Base-by-base conservation (phyloP, 805 yeast genomes). In the Maudiozyma turicensis region DNA sequence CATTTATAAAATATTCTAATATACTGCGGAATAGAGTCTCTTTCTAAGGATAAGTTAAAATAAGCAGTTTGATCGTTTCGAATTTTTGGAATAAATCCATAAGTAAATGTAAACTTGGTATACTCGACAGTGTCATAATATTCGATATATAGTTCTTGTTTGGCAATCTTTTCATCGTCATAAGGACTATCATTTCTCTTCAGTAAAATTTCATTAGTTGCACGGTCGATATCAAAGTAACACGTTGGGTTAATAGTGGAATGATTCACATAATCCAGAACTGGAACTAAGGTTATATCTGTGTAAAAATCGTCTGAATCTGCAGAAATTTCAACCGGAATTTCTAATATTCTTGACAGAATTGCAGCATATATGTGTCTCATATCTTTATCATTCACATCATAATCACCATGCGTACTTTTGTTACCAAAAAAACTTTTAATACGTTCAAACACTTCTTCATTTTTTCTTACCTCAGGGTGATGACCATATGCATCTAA, bases 181-280 rank as follows among this genome's bases (percentile, higher is more conserved):
- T 20, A 8, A 3, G 32, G 40, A 35, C 8, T 52, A 49, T 47
- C 26, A 26, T 65, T 3, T 8, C 11, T 67, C 10, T 64, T 61
- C 43, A 80, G 62, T 0, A 79, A 32, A 5, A 78, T 64, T 45
- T 78, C 82, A 5, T 66, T 57, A 5, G 65, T 71, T 0, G 44
- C 33, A 7, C 71, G 63, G 60, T 79, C 84, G n/a, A 78, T 69
- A 57, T 81, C 91, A 63, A 82, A 84, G 54, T 68, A 77, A 61
- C 80, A 81, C 43, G 68, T 66, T 30, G 55, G 39, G 20, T 60
- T 63, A 41, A 68, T 65, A 20, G 61, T 63, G 39, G 68, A 65
- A 59, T 84, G 91, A 59, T 84, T 84, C 6, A 76, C 84, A 70
- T 77, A 84, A 61, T 84, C 91, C 32, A 84, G 56, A 1, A 81